Evolutionary conservation across 352 stramenopile genomes (phyloP), one percentile per base, ranked within the genome.

Genomic region (Plasmopara viticola): DNA sequence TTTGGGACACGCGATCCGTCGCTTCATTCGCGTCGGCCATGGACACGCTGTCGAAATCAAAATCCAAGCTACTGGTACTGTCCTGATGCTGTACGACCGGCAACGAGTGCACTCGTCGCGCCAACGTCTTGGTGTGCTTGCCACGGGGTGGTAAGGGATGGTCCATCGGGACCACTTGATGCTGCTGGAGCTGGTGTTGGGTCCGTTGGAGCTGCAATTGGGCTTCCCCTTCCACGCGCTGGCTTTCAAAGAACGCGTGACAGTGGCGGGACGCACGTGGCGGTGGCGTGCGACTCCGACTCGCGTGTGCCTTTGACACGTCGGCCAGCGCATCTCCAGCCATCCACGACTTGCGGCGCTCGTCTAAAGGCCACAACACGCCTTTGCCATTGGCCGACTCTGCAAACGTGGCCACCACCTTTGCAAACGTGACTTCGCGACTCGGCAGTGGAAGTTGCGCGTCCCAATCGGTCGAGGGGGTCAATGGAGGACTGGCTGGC

Each of bases 21-120:
- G 81, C 70, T 45, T 75, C 66, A 58, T 84, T 77, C 9, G 44
- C 58, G 44, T 70, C 83, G 0, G 64, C 58, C 40, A 94, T 70
- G 9, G 83, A 94, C n/a, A 94, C 75, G 60, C 80, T 90, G 61
- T 93, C 83, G 17, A 93, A 62, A 48, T 94, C 83, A 53, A 87
- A 91, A 54, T 94, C 83, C 50, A 70, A 55, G 14, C 77, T 65
- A 12, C 75, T 65, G 4, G 73, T 69, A 20, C 79, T 59, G 40
- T 87, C 74, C 30, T 62, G 56, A 9, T 86, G 60, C 9, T 69
- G 74, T 8, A 88, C 79, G 0, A 60, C 50, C 4, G 75, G 77
- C 39, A 90, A 60, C 41, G 78, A 87, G 31, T 84, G 71, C 33
- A 86, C 67, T 15, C 78, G 71, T 31, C 75, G 72, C 46, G 76